Conservation (phyloP, 495 filamentous ascomycete species). For the Sporormia fimetaria region DNA sequence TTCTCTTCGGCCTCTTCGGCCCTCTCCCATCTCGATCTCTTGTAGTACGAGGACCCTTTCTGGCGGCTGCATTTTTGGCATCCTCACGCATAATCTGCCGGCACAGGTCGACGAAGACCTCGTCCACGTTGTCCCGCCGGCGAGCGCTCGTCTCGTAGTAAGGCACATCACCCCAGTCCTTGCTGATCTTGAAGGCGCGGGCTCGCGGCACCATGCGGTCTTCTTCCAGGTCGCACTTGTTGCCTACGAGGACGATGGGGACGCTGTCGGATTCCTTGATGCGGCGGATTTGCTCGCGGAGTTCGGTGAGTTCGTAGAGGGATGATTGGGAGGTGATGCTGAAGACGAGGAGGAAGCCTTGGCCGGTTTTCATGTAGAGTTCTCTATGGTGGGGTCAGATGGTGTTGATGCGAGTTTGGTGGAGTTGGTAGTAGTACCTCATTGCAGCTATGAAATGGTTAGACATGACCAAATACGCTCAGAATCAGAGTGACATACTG, state of each 20-base stretch:
- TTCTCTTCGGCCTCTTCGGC: background rate
- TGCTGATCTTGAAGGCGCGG: slow-evolving; percentile 74
- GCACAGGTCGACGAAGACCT: slow-evolving; percentile 88
- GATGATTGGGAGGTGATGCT: slow-evolving; percentile 85
- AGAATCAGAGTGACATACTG: too few relatives aligned
- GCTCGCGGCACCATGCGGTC: slow-evolving; percentile 73
- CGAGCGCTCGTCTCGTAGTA: slow-evolving; percentile 93
- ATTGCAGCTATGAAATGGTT: slow-evolving; percentile 23
- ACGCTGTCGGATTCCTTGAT: slow-evolving; percentile 92
- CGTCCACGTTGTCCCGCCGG: slow-evolving; percentile 79
- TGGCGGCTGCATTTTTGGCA: background rate
- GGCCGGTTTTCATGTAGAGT: slow-evolving; percentile 88
- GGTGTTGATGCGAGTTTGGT: slow-evolving; percentile 2
- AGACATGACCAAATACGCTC: too few relatives aligned
- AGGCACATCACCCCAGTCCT: slow-evolving; percentile 79
- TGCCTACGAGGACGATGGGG: slow-evolving; percentile 92
- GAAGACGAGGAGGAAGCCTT: slow-evolving; percentile 96
- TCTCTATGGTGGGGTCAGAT: slow-evolving; percentile 44
- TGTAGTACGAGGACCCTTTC: background rate
- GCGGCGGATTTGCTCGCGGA: slow-evolving; percentile 90
- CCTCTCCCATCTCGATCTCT: background rate
- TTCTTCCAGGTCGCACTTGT: slow-evolving; percentile 93
- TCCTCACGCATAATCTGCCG: slow-evolving; percentile 80
- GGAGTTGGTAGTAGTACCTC: slow-evolving; percentile 10
- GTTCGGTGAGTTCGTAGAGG: slow-evolving; percentile 71